Evolutionary conservation across 352 stramenopile species (phyloP).

Genomic region (Globisporangium ultimum): DNA sequence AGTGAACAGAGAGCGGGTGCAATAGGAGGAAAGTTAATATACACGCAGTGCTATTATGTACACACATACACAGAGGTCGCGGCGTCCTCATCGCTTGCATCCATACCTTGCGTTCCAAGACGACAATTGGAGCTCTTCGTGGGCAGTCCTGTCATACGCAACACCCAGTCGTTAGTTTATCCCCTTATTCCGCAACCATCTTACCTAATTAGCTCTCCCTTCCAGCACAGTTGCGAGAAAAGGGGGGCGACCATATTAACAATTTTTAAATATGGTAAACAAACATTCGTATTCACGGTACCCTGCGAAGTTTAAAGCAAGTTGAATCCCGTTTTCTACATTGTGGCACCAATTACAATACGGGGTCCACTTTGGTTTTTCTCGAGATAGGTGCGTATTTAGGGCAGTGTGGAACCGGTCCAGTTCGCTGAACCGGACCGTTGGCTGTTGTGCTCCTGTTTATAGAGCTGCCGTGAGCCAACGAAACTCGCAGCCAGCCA

Average conservation of each 20-base stretch:
- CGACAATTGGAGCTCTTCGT: slow-evolving; percentile 1
- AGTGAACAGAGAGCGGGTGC: too few relatives aligned
- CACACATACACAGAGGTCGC: neutral
- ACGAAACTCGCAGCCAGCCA: slow-evolving; percentile 9
- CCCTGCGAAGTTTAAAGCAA: neutral
- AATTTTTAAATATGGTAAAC: neutral
- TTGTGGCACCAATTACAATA: neutral
- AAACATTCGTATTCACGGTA: neutral
- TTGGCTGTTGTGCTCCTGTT: neutral
- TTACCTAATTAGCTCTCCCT: neutral
- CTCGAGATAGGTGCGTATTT: neutral
- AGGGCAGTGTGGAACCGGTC: slow-evolving; percentile 3
- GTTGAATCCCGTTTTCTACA: neutral
- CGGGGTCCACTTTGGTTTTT: neutral
- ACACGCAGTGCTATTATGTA: neutral
- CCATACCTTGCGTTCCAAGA: slow-evolving; percentile 1
- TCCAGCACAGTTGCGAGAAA: neutral
- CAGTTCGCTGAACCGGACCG: slow-evolving; percentile 3
- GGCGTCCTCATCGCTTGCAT: neutral
- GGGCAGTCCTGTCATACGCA: slow-evolving; percentile 1
- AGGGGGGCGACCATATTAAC: neutral
- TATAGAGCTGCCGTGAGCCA: slow-evolving; percentile 11
- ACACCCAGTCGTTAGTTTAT: slow-evolving; percentile 9
- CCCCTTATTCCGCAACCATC: slow-evolving; percentile 5
- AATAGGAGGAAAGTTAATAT: neutral